Conservation (phyloP, 2,329 filamentous ascomycete species). For the Aspergillus ruber region DNA sequence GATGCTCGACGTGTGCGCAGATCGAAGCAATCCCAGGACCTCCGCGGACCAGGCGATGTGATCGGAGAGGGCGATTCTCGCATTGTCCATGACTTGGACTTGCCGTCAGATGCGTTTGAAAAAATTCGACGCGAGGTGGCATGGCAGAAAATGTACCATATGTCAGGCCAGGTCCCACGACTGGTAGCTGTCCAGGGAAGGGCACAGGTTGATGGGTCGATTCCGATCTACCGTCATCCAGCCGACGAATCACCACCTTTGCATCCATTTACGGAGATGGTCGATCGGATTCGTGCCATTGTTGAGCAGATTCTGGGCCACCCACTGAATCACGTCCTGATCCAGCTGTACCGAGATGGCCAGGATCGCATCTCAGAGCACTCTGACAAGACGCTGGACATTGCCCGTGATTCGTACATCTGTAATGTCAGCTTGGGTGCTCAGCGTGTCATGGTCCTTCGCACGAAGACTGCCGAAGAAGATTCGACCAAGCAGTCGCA, state of each 20-base stretch:
- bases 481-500: slow-evolving; percentile 49
- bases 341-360: slow-evolving; percentile 86
- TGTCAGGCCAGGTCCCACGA: slow-evolving; percentile 83
- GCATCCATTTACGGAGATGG: slow-evolving; percentile 65
- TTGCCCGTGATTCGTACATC: slow-evolving; percentile 71
- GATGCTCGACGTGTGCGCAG: slow-evolving; percentile 16
- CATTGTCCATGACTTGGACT: slow-evolving; percentile 64
- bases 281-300: slow-evolving; percentile 59
- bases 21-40: slow-evolving; percentile 13
- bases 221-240: slow-evolving; percentile 92
- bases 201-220: slow-evolving; percentile 57
- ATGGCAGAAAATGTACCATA: slow-evolving; percentile 91
- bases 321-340: slow-evolving; percentile 79
- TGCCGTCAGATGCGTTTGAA: slow-evolving; percentile 57
- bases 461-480: slow-evolving; percentile 53
- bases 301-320: slow-evolving; percentile 72
- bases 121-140: slow-evolving; percentile 65
- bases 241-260: slow-evolving; percentile 79
- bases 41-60: slow-evolving; percentile 44
- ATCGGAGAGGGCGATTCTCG: slow-evolving; percentile 78
- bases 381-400: slow-evolving; percentile 93
- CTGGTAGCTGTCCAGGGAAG: slow-evolving; percentile 83
- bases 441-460: slow-evolving; percentile 79
- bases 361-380: slow-evolving; percentile 93
- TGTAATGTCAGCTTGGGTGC: slow-evolving; percentile 93